Percentiles rank a stretch among this genome's conserved stretches.
phyloP scores from a whole-genome alignment of 768 basidiomycete species.

The Phanerochaete sordida region DNA sequence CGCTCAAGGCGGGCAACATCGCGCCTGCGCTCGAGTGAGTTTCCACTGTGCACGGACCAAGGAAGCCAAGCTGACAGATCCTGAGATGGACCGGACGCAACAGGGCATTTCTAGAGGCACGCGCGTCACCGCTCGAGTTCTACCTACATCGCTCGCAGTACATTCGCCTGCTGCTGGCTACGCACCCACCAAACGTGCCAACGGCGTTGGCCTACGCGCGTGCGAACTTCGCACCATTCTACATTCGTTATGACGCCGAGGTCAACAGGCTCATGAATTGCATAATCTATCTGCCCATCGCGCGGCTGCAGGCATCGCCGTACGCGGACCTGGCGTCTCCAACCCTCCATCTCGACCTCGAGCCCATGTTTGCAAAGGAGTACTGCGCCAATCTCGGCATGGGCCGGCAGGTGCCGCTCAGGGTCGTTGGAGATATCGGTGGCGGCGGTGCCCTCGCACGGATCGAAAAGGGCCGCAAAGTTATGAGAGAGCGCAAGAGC shows the following conservation, averaged over 20 bases:
- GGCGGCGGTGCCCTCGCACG: constrained; percentile 86
- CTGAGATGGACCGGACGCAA: constrained; percentile 77
- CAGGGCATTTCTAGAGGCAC: constrained; percentile 57
- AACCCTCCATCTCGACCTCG: constrained; percentile 71
- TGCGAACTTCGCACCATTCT: constrained; percentile 59
- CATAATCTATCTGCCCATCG: constrained; percentile 65
- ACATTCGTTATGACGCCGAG: constrained; percentile 55
- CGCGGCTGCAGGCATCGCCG: constrained; percentile 62
- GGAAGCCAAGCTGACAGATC: not conserved
- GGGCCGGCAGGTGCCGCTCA: constrained; percentile 84
- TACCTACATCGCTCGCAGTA: constrained; percentile 89
- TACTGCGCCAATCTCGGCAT: constrained; percentile 86
- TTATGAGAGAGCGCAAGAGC: constrained; percentile 90
- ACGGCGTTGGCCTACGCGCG: constrained; percentile 77
- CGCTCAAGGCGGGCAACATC: constrained; percentile 64
- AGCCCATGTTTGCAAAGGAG: constrained; percentile 82
- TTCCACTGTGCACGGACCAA: constrained; percentile 1
- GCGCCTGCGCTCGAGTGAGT: constrained; percentile 75
- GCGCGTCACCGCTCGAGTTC: constrained; percentile 84
- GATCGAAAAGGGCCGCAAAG: constrained; percentile 91
- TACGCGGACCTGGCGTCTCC: constrained; percentile 75
- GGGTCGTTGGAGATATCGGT: constrained; percentile 90
- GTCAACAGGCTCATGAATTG: constrained; percentile 70
- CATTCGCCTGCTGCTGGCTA: constrained; percentile 68
- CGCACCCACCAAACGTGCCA: constrained; percentile 51